phyloP scores from a whole-genome alignment of 371 early-diverging fungal species.

The Mucor saturninus region DNA sequence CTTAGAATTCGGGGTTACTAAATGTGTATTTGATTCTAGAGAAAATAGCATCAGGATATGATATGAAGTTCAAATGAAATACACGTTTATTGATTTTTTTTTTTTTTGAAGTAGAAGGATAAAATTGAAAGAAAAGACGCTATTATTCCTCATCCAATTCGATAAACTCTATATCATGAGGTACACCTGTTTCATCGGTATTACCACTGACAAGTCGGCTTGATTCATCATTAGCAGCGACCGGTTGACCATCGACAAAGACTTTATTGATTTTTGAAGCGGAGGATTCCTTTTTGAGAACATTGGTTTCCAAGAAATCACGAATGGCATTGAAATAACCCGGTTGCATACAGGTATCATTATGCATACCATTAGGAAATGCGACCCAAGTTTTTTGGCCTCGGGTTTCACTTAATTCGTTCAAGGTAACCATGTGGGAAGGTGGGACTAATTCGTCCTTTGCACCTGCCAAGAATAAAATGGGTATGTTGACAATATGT shows the following conservation, averaged over 20 bases:
- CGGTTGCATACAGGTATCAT: conserved; percentile 88
- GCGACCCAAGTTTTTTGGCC: conserved; percentile 56
- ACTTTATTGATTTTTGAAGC: conserved; percentile 11
- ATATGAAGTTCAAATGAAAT: too few relatives aligned
- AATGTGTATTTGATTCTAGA: too few relatives aligned
- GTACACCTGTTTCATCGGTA: conserved; percentile 38
- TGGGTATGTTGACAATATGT: conserved; percentile 72
- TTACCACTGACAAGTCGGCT: conserved; percentile 49
- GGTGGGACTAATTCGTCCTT: conserved; percentile 91
- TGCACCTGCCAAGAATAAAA: conserved; percentile 84
- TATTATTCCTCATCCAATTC: conserved; percentile 21
- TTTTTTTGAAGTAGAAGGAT: too few relatives aligned
- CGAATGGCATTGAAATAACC: conserved; percentile 84
- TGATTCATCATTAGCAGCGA: conserved; percentile 7
- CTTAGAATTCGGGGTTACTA: too few relatives aligned
- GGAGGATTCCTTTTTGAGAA: conserved; percentile 17
- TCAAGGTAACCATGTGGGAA: conserved; percentile 81
- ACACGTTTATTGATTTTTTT: too few relatives aligned
- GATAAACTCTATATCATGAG: conserved; percentile 32
- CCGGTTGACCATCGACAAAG: conserved; percentile 27
- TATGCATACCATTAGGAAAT: conserved; percentile 86
- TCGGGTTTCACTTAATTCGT: conserved; percentile 61
- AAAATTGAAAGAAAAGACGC: neutral
- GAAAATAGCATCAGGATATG: too few relatives aligned
- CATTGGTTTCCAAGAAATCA: conserved; percentile 36